Evolutionary conservation across 2,329 filamentous ascomycete genomes (phyloP).

Genomic region (Exserohilum rostratum): DNA sequence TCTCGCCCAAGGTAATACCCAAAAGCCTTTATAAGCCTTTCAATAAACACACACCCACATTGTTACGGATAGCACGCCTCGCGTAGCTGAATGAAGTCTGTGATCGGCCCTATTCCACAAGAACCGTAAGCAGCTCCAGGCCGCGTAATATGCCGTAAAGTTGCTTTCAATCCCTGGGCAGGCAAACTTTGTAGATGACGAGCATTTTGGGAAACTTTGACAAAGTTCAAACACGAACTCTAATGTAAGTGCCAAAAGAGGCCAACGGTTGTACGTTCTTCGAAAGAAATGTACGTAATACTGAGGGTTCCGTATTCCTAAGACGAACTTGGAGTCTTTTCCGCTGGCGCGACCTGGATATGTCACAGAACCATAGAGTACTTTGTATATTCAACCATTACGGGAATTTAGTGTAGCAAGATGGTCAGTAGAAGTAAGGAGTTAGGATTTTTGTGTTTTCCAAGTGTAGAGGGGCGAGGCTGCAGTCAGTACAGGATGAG

Average conservation of each 20-base stretch:
- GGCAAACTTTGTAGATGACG: background rate
- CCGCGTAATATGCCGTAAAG: background rate
- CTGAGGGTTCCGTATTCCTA: too few species aligned
- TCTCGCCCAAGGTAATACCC: slow-evolving; percentile 3
- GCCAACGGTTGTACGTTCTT: background rate
- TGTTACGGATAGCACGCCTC: background rate
- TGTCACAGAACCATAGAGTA: too few species aligned
- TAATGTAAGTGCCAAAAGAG: too few species aligned
- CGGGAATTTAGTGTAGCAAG: background rate
- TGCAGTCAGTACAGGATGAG: background rate
- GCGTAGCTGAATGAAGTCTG: background rate
- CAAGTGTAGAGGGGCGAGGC: too few species aligned
- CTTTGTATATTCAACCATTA: too few species aligned
- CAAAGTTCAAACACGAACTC: background rate
- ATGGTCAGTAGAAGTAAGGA: too few species aligned
- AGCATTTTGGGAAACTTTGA: too few species aligned
- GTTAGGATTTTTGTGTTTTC: background rate
- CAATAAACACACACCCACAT: background rate
- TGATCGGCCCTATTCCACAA: background rate
- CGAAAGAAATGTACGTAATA: too few species aligned
- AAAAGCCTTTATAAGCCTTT: slow-evolving; percentile 4
- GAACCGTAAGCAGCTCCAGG: background rate
- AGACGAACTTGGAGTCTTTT: too few species aligned
- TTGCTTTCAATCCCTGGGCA: background rate
- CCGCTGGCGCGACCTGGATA: too few species aligned